phyloP scores from a whole-genome alignment of 164 flowering plant genomes.

The Protea cynaroides region DNA sequence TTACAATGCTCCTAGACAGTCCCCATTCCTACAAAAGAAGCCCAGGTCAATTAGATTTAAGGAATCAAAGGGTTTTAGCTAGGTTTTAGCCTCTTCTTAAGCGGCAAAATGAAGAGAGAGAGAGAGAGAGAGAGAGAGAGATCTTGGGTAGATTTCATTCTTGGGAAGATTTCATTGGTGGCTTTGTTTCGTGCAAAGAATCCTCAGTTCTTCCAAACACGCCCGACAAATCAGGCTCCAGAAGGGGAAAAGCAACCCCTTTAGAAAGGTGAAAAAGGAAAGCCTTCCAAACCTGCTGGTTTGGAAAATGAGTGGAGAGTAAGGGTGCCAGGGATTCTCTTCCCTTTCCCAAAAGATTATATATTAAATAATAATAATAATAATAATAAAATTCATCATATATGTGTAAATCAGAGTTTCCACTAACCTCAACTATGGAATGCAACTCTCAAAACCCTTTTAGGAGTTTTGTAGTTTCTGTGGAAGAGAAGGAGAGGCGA shows the following conservation, averaged over 20 bases:
- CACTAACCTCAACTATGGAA: background rate
- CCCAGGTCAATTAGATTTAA: no score
- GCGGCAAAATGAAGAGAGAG: background rate
- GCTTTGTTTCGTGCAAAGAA: conserved; percentile 10
- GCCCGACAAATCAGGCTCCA: conserved; percentile 12
- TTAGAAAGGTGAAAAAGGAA: background rate
- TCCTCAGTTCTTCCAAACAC: background rate
- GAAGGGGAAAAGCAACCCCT: conserved; percentile 6
- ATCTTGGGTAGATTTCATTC: no score
- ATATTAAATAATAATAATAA: no score
- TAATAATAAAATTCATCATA: background rate
- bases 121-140: no score
- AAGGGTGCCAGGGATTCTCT: conserved; percentile 1
- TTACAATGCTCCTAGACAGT: no score
- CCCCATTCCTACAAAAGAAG: no score
- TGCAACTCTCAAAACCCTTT: background rate
- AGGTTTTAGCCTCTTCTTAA: no score
- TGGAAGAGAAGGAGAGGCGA: background rate
- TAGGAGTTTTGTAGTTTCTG: background rate
- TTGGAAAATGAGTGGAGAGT: conserved; percentile 6
- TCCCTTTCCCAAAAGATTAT: no score
- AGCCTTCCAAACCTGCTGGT: conserved; percentile 9
- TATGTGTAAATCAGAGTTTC: background rate
- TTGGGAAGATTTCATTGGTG: conserved; percentile 4
- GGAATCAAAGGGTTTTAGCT: no score